Percentiles rank a stretch among this genome's conserved stretches.
These are phyloP conservation scores for Penicillium sp. DNA, from an alignment of 2,329 filamentous ascomycete species.

Conservation along the genomic window DNA sequence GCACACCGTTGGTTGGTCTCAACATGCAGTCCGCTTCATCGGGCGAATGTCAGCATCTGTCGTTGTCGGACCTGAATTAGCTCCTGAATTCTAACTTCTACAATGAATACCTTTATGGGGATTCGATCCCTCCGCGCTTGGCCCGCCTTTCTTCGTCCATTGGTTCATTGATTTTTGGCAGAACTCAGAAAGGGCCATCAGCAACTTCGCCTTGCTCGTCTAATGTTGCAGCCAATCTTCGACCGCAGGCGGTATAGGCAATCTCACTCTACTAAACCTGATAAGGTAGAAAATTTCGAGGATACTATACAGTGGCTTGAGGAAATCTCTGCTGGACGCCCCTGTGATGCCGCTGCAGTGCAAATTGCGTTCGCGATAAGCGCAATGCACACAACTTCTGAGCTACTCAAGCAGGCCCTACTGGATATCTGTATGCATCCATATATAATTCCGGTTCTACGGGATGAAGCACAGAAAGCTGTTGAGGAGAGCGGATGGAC, in stretches of 20 bases:
- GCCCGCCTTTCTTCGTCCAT: not conserved
- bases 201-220: not conserved
- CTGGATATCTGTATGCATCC: not conserved
- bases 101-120: not conserved
- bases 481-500: constrained; percentile 10
- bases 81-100: not conserved
- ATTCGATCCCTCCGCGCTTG: not conserved
- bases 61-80: not conserved
- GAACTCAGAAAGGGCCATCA: not conserved
- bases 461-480: constrained; percentile 11
- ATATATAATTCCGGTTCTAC: not conserved
- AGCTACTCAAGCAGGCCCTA: constrained; percentile 2
- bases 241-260: not conserved
- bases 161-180: constrained; percentile 1
- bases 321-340: constrained; percentile 11
- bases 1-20: not conserved
- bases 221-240: not conserved
- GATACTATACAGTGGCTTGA: constrained; percentile 22
- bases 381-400: constrained; percentile 17
- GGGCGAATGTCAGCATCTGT: not conserved
- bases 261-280: too few species aligned
- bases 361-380: constrained; percentile 20
- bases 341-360: constrained; percentile 14
- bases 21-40: not conserved
- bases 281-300: too few species aligned